These are phyloP conservation scores for Nissolia schottii DNA, from an alignment of 306 rosid genomes.

Conservation along the genomic window DNA sequence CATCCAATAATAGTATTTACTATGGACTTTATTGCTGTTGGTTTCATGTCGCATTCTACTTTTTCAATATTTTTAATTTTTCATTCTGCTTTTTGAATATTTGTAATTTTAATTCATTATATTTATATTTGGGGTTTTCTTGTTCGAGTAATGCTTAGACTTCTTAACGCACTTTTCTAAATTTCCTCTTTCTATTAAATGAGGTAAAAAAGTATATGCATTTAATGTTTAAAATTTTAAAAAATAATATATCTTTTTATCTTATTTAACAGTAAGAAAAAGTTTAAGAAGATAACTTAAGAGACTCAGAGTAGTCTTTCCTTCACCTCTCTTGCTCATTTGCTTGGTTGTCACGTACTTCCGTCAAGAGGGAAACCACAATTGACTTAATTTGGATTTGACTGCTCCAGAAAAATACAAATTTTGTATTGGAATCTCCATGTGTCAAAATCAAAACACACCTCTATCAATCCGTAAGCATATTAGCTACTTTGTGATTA, in stretches of 20 bases:
- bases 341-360: slow-evolving; percentile 26
- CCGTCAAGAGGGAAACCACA: not conserved
- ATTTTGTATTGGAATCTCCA: not conserved
- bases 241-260: too few species aligned
- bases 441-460: not conserved
- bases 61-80: slow-evolving; percentile 18
- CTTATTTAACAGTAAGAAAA: too few species aligned
- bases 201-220: too few species aligned
- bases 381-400: slow-evolving; percentile 10
- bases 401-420: not conserved
- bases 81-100: slow-evolving; percentile 34
- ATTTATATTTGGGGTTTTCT: not conserved
- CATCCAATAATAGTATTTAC: slow-evolving; percentile 39
- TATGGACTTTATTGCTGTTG: slow-evolving; percentile 46
- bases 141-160: too few species aligned
- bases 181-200: too few species aligned
- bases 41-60: slow-evolving; percentile 53
- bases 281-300: too few species aligned
- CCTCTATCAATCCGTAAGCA: not conserved
- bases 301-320: too few species aligned
- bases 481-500: not conserved
- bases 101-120: not conserved
- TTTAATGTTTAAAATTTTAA: too few species aligned
- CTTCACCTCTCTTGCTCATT: slow-evolving; percentile 1
- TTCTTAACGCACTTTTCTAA: too few species aligned